These are phyloP conservation scores for Nymphaea colorata DNA, from an alignment of 164 flowering plant species.

Conservation along the genomic window DNA sequence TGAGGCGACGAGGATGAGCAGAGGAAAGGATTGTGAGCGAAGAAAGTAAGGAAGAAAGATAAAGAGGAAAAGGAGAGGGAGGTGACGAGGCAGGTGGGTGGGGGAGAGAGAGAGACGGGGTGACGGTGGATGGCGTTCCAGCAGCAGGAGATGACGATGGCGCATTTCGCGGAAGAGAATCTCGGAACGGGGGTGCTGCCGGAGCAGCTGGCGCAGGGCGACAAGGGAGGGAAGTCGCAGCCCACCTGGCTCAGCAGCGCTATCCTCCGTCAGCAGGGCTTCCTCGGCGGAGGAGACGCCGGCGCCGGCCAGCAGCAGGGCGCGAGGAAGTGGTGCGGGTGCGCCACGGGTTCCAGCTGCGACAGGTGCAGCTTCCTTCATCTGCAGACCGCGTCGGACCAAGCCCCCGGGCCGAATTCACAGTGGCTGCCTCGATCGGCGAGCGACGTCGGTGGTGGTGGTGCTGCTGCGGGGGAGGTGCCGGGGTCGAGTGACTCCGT, in stretches of 20 bases:
- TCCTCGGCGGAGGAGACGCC: conserved; percentile 5
- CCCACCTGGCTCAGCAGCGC: conserved; percentile 55
- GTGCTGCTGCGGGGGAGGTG: neutral
- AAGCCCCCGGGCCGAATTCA: conserved; percentile 13
- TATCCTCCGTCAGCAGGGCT: conserved; percentile 27
- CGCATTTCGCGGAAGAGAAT: too few relatives aligned
- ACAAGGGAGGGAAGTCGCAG: neutral
- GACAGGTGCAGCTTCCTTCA: conserved; percentile 23
- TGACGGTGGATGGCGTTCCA: too few relatives aligned
- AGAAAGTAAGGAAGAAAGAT: too few relatives aligned
- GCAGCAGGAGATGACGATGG: too few relatives aligned
- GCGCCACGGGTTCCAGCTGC: too few relatives aligned
- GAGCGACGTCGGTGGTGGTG: conserved; percentile 12
- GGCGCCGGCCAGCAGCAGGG: neutral
- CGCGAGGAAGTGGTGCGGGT: too few relatives aligned
- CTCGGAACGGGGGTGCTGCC: conserved; percentile 5
- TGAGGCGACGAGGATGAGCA: too few relatives aligned
- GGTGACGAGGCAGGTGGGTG: too few relatives aligned
- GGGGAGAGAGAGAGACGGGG: too few relatives aligned
- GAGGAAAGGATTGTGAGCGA: too few relatives aligned
- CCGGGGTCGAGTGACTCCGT: conserved; percentile 19
- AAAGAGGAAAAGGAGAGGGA: too few relatives aligned
- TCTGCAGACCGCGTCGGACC: conserved; percentile 24
- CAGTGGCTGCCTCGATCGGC: conserved; percentile 15
- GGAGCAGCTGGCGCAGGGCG: neutral